Evolutionary conservation across 331 rosid genomes (phyloP).

Genomic region (Rosa hybrid): DNA sequence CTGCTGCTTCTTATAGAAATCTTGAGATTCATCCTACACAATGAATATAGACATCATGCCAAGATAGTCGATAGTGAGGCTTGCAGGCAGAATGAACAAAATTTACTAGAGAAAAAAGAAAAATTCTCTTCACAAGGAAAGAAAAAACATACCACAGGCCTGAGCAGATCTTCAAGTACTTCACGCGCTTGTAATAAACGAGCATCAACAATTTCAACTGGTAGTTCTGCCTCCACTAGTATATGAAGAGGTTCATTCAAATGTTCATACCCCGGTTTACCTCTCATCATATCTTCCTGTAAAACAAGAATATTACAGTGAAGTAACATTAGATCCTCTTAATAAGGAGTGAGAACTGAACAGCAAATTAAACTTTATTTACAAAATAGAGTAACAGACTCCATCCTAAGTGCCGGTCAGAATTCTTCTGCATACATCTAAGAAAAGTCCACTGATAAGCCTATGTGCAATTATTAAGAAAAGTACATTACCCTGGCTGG

Average conservation of each 20-base stretch:
- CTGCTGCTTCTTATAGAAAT: constrained; percentile 97
- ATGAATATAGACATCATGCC: neutral
- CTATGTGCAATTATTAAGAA: neutral
- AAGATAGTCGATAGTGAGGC: neutral
- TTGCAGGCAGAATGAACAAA: constrained; percentile 8
- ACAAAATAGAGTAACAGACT: neutral
- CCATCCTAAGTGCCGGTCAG: neutral
- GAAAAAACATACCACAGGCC: constrained; percentile 62
- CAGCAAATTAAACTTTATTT: neutral
- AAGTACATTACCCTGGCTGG: constrained; percentile 60
- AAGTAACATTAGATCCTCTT: neutral
- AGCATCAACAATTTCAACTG: constrained; percentile 85
- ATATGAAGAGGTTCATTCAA: constrained; percentile 96
- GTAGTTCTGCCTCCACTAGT: constrained; percentile 94
- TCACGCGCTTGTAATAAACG: constrained; percentile 90
- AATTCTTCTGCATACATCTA: neutral
- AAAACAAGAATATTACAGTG: constrained; percentile 16
- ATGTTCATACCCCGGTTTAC: constrained; percentile 97
- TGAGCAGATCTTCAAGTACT: constrained; percentile 85
- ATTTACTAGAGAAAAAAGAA: constrained; percentile 1
- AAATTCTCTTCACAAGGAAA: neutral
- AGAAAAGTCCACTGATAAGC: neutral
- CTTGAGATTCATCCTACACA: constrained; percentile 87
- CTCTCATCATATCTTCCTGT: constrained; percentile 97
- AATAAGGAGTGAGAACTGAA: neutral